Conservation (phyloP, 2,329 filamentous ascomycete species). For the Pseudocercospora musae region DNA sequence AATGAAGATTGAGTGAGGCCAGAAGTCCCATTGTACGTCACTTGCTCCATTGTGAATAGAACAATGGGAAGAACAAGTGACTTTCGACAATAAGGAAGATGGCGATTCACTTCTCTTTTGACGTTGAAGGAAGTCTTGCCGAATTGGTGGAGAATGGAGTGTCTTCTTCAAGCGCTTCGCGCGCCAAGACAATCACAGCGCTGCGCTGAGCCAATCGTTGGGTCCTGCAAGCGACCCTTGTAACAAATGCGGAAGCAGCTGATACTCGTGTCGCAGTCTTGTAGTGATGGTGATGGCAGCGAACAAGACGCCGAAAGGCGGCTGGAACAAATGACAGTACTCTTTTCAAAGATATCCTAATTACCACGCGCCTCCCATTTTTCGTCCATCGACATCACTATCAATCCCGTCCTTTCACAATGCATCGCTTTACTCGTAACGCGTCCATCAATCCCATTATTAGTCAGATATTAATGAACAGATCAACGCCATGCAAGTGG, state of each 20-base stretch:
- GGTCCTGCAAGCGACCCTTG: background rate
- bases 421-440: background rate
- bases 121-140: background rate
- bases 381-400: background rate
- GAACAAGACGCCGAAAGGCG: background rate
- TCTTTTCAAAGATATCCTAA: conserved; percentile 3
- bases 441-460: conserved; percentile 4
- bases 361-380: background rate
- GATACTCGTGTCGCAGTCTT: background rate
- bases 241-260: background rate
- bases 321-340: background rate
- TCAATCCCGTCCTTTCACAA: background rate
- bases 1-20: background rate
- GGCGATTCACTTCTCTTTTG: background rate
- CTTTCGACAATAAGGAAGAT: background rate
- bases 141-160: background rate
- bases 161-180: background rate
- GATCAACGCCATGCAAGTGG: background rate
- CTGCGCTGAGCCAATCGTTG: background rate
- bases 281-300: background rate
- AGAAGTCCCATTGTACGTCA: background rate
- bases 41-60: background rate
- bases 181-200: background rate
- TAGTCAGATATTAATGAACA: conserved; percentile 4
- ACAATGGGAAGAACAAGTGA: background rate